Evolutionary conservation across 2,329 filamentous ascomycete genomes (phyloP), one percentile per base, ranked within the genome.

Genomic region (Chaetomiaceae sp.): DNA sequence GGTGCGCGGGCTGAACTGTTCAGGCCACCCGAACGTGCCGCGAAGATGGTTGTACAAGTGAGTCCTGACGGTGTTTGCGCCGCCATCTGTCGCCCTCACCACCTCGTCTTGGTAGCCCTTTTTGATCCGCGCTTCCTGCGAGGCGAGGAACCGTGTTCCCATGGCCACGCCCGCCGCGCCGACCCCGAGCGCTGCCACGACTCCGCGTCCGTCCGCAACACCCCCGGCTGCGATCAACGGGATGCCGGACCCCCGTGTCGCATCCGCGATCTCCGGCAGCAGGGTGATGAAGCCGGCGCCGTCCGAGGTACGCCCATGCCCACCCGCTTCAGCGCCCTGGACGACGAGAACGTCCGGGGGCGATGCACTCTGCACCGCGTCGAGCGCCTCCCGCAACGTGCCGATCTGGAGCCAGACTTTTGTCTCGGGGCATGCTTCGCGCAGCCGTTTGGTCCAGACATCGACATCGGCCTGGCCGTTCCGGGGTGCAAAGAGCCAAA

Each of bases 61-160:
- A 0, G 72, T 73, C n/a, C 71, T 66, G 0, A 67, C 63, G 8
- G 72, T 75, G 10, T 54, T 63, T 10, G 48, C 57, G 0, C 65
- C 72, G 7, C 72, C 72, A 31, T 74, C 70, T 1, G 56, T 54
- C 0, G 72, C 70, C 1, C 67, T 63, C 0, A 75, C 52, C 0
- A 74, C 64, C 45, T 72, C 72, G n/a, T 68, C 56, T 44, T 70
- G 71, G 40, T 74, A 74, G 0, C 68, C 70, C 48, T 62, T 64
- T 43, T 56, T 62, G 31, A 74, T 68, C 6, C 69, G 66, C 1
- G 71, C 63, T 56, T 75, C 71, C 0, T 51, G 59, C 0, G 68
- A 59, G 0, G 80, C 81, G 0, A 87, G 72, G 50, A 85, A 82
- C 7, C 82, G 72, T 0, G 84, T 87, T 0, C 85, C 85, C 70